Percentiles rank a stretch among this genome's conserved stretches.
phyloP scores from a whole-genome alignment of 164 flowering plant species.

The Taxillus chinensis region DNA sequence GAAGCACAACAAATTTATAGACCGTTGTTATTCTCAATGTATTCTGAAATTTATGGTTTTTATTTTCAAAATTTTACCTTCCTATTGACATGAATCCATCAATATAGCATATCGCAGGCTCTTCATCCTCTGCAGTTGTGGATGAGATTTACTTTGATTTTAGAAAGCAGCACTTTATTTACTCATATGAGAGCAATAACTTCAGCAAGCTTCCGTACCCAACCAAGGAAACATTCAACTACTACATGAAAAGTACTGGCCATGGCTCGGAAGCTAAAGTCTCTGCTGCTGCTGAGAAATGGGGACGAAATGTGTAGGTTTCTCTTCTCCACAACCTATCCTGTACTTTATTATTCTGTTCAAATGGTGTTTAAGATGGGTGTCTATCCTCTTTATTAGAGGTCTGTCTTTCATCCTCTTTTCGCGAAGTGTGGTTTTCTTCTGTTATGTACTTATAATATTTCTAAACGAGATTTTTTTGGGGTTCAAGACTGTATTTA shows the following conservation, averaged over 20 bases:
- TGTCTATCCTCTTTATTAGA: too few species aligned
- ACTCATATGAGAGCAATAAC: slow-evolving; percentile 60
- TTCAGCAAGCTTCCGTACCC: slow-evolving; percentile 91
- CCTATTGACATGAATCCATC: not conserved
- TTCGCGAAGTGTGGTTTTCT: too few species aligned
- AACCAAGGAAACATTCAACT: slow-evolving; percentile 72
- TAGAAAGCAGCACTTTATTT: slow-evolving; percentile 80
- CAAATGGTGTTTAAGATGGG: too few species aligned
- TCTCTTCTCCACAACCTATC: not conserved
- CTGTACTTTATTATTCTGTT: too few species aligned
- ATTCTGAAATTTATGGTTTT: too few species aligned
- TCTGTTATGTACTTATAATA: too few species aligned
- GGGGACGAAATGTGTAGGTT: slow-evolving; percentile 95
- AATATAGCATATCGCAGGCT: slow-evolving; percentile 34
- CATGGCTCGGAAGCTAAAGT: slow-evolving; percentile 90
- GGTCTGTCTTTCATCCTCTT: too few species aligned
- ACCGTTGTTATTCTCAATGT: too few species aligned
- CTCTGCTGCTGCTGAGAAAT: slow-evolving; percentile 66
- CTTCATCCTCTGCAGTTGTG: slow-evolving; percentile 37
- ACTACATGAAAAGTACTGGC: slow-evolving; percentile 73
- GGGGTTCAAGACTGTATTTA: too few species aligned
- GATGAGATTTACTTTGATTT: slow-evolving; percentile 91
- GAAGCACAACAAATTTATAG: not conserved
- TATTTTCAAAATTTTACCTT: too few species aligned
- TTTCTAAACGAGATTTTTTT: too few species aligned